Conservation (phyloP, 495 filamentous ascomycete genomes). For the Xylaria palmicola region DNA sequence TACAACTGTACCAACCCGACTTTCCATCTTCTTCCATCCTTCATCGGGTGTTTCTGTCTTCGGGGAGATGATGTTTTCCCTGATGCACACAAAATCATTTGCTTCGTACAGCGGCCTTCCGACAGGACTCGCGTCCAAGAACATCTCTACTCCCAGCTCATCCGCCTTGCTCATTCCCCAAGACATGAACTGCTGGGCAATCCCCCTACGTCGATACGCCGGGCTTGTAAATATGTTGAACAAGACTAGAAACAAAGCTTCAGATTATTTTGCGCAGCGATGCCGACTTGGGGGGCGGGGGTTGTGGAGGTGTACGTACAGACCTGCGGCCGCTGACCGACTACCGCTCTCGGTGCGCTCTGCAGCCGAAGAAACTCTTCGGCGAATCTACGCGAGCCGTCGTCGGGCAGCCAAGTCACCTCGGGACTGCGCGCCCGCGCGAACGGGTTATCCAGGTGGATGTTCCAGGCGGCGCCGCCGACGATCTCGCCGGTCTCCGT, state of each 20-base stretch:
- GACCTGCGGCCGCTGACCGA: slow-evolving; percentile 31
- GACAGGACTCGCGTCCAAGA: slow-evolving; percentile 29
- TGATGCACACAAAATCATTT: slow-evolving; percentile 29
- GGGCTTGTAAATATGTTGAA: slow-evolving; percentile 31
- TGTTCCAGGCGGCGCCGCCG: slow-evolving; percentile 36
- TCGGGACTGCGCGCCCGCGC: slow-evolving; percentile 10
- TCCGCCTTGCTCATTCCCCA: slow-evolving; percentile 40
- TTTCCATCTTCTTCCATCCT: not conserved
- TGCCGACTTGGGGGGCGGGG: too few species aligned
- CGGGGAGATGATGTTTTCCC: slow-evolving; percentile 17
- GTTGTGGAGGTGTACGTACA: slow-evolving; percentile 19
- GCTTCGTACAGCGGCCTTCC: slow-evolving; percentile 36
- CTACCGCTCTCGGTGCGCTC: slow-evolving; percentile 19
- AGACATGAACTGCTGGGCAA: slow-evolving; percentile 34
- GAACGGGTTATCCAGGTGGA: slow-evolving; percentile 35
- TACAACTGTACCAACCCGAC: not conserved
- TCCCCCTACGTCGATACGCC: slow-evolving; percentile 30
- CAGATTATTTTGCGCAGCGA: not conserved
- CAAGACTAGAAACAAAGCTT: slow-evolving; percentile 18
- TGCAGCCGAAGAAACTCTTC: slow-evolving; percentile 26
- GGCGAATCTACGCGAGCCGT: slow-evolving; percentile 24
- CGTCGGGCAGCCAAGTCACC: slow-evolving; percentile 38
- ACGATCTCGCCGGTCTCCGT: slow-evolving; percentile 33
- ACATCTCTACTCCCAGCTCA: slow-evolving; percentile 35
- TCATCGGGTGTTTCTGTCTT: not conserved